phyloP scores from a whole-genome alignment of 495 filamentous ascomycete genomes.

The Friedmanniomyces simplex region DNA sequence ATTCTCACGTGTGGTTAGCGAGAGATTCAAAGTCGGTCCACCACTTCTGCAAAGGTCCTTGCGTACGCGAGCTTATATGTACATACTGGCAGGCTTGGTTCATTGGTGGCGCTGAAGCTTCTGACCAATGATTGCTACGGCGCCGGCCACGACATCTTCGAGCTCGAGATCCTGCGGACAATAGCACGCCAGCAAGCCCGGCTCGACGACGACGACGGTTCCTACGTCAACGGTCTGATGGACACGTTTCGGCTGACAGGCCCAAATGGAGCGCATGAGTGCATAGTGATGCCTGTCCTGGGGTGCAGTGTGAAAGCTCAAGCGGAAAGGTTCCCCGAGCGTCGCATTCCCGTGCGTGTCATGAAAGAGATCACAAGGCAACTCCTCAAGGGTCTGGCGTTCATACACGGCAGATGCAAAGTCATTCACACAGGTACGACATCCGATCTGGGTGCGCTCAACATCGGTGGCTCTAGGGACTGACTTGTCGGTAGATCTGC shows the following conservation, averaged over 20 bases:
- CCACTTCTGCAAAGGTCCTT: neutral
- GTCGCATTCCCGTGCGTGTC: slow-evolving; percentile 8
- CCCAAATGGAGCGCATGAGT: neutral
- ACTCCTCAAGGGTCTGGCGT: neutral
- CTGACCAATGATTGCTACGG: slow-evolving; percentile 1
- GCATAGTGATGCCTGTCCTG: neutral
- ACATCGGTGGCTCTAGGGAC: slow-evolving; percentile 5
- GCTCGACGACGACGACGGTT: neutral
- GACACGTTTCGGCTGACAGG: neutral
- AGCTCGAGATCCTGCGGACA: neutral
- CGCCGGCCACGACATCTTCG: slow-evolving; percentile 1
- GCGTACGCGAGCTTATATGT: neutral
- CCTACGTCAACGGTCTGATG: neutral
- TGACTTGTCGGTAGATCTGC: slow-evolving; percentile 23
- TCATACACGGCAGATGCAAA: neutral
- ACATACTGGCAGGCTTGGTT: neutral
- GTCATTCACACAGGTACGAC: slow-evolving; percentile 11
- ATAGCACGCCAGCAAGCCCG: neutral
- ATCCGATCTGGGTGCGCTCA: neutral
- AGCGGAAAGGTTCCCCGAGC: neutral
- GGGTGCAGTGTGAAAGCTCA: neutral
- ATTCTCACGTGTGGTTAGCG: neutral
- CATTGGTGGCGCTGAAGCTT: neutral
- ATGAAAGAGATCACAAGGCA: slow-evolving; percentile 5
- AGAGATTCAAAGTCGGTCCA: neutral